These are phyloP conservation scores for Mikania micrantha DNA, from an alignment of 129 eudicot genomes.

Conservation along the genomic window DNA sequence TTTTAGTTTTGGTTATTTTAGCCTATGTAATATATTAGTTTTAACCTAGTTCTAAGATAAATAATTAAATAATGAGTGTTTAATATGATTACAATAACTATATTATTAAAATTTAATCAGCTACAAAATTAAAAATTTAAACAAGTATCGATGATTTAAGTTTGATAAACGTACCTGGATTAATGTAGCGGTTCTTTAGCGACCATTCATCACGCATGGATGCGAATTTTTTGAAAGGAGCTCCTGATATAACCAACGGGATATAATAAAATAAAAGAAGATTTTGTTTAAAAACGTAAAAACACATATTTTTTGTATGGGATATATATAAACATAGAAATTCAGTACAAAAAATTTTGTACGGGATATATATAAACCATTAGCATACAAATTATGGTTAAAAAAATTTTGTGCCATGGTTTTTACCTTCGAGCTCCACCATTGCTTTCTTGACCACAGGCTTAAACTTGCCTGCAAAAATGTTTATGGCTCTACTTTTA, in stretches of 20 bases:
- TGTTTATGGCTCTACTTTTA: neutral
- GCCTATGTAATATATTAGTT: too few relatives aligned
- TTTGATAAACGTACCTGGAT: slow-evolving; percentile 50
- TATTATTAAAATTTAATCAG: neutral
- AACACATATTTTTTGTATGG: too few relatives aligned
- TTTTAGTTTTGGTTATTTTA: too few relatives aligned
- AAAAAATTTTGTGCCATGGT: neutral
- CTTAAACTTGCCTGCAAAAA: slow-evolving; percentile 77
- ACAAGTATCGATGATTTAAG: neutral
- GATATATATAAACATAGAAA: too few relatives aligned
- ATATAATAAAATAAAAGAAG: too few relatives aligned
- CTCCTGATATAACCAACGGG: slow-evolving; percentile 54
- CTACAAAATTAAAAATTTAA: neutral
- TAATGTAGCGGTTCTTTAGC: slow-evolving; percentile 56
- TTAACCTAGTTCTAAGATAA: neutral
- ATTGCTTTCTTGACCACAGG: slow-evolving; percentile 98
- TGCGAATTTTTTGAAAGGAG: slow-evolving; percentile 83
- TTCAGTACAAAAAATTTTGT: too few relatives aligned
- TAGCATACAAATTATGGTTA: neutral
- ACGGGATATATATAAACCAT: too few relatives aligned
- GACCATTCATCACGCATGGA: slow-evolving; percentile 92
- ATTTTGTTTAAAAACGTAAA: too few relatives aligned
- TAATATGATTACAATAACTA: neutral
- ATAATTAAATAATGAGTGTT: neutral
- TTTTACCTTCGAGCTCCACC: slow-evolving; percentile 93